These are phyloP conservation scores for Trichoderma atroviride DNA, from an alignment of 2,329 filamentous ascomycete species.

Conservation along the genomic window DNA sequence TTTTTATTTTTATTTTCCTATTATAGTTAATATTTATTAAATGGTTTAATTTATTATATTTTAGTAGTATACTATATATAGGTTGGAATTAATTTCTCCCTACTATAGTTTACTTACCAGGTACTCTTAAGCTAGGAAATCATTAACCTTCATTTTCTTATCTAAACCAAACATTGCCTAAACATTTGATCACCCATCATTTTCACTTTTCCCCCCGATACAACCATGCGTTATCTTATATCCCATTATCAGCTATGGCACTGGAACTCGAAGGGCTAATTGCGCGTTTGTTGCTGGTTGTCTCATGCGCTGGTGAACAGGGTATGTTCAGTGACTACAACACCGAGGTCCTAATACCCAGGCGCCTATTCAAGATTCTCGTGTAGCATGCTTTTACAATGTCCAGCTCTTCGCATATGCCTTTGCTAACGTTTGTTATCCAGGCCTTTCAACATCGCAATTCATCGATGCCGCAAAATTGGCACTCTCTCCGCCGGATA, in stretches of 20 bases:
- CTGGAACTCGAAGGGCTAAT: slow-evolving; percentile 46
- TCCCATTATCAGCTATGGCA: slow-evolving; percentile 36
- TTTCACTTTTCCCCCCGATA: too few species aligned
- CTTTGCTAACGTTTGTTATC: neutral
- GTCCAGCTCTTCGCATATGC: neutral
- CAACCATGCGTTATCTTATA: slow-evolving; percentile 34
- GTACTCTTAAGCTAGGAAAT: neutral
- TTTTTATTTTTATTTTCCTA: too few species aligned
- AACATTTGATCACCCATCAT: too few species aligned
- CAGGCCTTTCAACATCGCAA: slow-evolving; percentile 39
- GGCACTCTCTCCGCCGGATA: slow-evolving; percentile 30
- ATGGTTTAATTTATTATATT: too few species aligned
- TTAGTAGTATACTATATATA: too few species aligned
- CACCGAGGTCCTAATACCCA: neutral
- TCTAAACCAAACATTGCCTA: too few species aligned
- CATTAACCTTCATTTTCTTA: neutral
- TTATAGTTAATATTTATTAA: too few species aligned
- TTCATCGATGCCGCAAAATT: slow-evolving; percentile 40
- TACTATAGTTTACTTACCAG: too few species aligned
- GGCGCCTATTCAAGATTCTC: neutral
- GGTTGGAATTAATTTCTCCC: too few species aligned
- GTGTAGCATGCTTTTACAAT: neutral
- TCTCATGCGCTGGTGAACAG: slow-evolving; percentile 44
- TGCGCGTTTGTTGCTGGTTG: slow-evolving; percentile 41
- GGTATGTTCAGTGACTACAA: slow-evolving; percentile 32